Conservation (phyloP, 257 asterid species). For the Gentiana straminea region DNA sequence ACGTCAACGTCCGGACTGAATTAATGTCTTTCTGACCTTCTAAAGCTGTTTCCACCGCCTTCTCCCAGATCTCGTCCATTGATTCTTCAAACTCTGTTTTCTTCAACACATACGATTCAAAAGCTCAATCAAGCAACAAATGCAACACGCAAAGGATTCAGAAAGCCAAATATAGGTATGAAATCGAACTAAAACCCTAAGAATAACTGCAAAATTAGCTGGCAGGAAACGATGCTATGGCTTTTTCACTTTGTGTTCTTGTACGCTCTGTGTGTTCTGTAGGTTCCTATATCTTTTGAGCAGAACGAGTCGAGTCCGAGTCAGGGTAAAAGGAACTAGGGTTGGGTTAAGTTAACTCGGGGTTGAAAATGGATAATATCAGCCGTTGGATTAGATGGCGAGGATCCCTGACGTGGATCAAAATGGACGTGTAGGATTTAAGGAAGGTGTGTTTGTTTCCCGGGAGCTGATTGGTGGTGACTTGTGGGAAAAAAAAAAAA, state of each 20-base stretch:
- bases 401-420: slow-evolving; percentile 62
- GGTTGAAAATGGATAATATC: slow-evolving; percentile 14
- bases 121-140: not conserved
- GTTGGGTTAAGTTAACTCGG: slow-evolving; percentile 43
- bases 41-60: slow-evolving; percentile 81
- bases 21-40: slow-evolving; percentile 72
- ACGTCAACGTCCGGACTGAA: slow-evolving; percentile 60
- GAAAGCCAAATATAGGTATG: not conserved
- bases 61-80: slow-evolving; percentile 98
- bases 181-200: slow-evolving; percentile 9
- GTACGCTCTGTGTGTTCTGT: not conserved
- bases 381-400: slow-evolving; percentile 26
- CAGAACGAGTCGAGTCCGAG: slow-evolving; percentile 52
- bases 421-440: slow-evolving; percentile 31
- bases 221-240: slow-evolving; percentile 4
- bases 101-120: slow-evolving; percentile 4
- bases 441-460: slow-evolving; percentile 56
- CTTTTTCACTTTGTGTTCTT: slow-evolving; percentile 4
- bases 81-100: slow-evolving; percentile 6
- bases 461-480: slow-evolving; percentile 12
- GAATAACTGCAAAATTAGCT: slow-evolving; percentile 1
- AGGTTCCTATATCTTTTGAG: slow-evolving; percentile 1
- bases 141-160: slow-evolving; percentile 2
- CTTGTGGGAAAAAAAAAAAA: not conserved
- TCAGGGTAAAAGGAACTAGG: slow-evolving; percentile 33